phyloP scores from a whole-genome alignment of 2,329 filamentous ascomycete species.

The Trichoderma sp. region DNA sequence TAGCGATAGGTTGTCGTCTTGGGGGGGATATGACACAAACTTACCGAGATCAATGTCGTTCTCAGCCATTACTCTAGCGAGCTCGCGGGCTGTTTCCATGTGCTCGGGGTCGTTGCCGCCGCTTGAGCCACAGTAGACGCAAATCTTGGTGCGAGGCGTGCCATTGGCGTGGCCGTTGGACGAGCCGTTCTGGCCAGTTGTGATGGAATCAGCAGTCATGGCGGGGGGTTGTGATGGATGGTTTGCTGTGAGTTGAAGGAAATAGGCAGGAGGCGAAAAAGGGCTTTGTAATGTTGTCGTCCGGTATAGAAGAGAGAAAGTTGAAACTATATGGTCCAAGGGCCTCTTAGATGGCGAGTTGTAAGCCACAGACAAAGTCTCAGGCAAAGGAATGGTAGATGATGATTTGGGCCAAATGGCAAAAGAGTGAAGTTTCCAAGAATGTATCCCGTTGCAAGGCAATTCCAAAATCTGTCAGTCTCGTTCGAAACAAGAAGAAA shows the following conservation, averaged over 20 bases:
- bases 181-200: constrained; percentile 31
- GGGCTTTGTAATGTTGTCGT: not conserved
- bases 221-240: constrained; percentile 13
- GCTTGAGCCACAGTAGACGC: constrained; percentile 91
- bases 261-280: not conserved
- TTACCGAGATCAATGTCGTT: constrained; percentile 74
- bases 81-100: constrained; percentile 72
- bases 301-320: not conserved
- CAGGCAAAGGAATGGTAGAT: not conserved
- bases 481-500: not conserved
- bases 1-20: not conserved
- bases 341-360: not conserved
- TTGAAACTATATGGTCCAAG: not conserved
- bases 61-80: constrained; percentile 73
- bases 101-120: constrained; percentile 72
- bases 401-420: not conserved
- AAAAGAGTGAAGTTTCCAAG: constrained; percentile 3
- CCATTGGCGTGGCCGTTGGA: constrained; percentile 32
- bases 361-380: not conserved
- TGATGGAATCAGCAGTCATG: constrained; percentile 35
- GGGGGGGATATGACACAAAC: constrained; percentile 28
- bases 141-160: constrained; percentile 65
- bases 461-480: not conserved
- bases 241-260: not conserved
- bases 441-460: not conserved